Base-by-base conservation (phyloP, 345 rosid genomes). In the Capsella bursapastoris region DNA sequence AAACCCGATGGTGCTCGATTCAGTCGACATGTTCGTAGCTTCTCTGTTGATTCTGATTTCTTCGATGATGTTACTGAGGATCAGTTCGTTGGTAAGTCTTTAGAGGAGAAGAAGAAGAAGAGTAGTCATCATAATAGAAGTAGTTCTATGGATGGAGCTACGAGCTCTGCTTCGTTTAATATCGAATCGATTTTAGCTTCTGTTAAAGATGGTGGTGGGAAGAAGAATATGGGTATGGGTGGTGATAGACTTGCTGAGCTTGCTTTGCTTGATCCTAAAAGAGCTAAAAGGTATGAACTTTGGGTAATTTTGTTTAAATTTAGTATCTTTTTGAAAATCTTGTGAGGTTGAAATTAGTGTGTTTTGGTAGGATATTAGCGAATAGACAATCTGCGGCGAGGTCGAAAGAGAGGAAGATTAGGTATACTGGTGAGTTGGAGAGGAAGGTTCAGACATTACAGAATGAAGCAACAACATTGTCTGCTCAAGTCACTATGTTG, bases 371-470 rank as follows among this genome's bases (percentile, higher is more conserved):
- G 84, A 91, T 93, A 80, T 84, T 93, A 65, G 98, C 98, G 7
- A 93, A 93, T 47, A 84, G 97, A 74, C 98, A 93, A 79, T 93
- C 98, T 3, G 98, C 97, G 0, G 98, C 98, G 2, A 83, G 98
- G 25, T 93, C 98, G 0, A 93, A 93, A 86, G 98, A 93, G 88
- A 86, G 98, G 85, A 93, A 91, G 76, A 81, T 84, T 45, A 74
- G 90, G 68, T 93, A 93, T 72, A 88, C 97, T 0, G 71, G 80
- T 82, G 98, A 93, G 86, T 83, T 93, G 62, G 98, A 94, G 83
- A 94, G 89, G 89, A 94, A 91, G 77, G 98, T 94, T 60, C 98
- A 89, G 85, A 94, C 98, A 13, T 97, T 94, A 80, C 98, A 94
- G 83, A 87, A 90, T 15, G 98, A 94, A 84, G 98, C 98, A 22